These are phyloP conservation scores for Xylaria sp. DNA, from an alignment of 495 filamentous ascomycete species.

Conservation along the genomic window DNA sequence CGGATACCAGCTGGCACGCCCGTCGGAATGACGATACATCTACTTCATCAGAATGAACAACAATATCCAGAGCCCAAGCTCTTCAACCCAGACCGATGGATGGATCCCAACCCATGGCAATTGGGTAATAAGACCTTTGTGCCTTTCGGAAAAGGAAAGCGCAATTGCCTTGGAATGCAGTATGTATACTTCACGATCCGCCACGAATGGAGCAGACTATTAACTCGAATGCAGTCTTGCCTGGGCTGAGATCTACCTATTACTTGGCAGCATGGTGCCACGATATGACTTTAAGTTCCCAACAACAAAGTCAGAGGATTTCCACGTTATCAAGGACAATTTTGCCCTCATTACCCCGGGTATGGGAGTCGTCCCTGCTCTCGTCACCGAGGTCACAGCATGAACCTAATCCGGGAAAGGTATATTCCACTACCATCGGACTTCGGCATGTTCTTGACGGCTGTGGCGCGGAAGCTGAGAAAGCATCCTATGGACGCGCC, in stretches of 20 bases:
- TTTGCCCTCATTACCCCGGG: neutral
- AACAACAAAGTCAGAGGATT: constrained; percentile 26
- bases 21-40: constrained; percentile 42
- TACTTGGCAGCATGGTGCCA: constrained; percentile 26
- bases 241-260: constrained; percentile 30
- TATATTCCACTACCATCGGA: neutral
- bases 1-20: constrained; percentile 52
- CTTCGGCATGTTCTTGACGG: too few relatives aligned
- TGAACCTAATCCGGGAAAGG: too few relatives aligned
- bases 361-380: constrained; percentile 13
- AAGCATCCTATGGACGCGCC: too few relatives aligned
- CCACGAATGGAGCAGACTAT: constrained; percentile 16
- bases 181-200: constrained; percentile 17
- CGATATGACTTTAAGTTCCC: constrained; percentile 27
- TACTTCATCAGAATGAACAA: constrained; percentile 39
- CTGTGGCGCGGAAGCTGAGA: too few relatives aligned
- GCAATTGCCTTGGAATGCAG: constrained; percentile 31
- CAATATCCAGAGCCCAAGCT: constrained; percentile 41
- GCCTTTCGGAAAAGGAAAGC: constrained; percentile 31
- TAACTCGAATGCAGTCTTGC: constrained; percentile 21
- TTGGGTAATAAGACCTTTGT: constrained; percentile 28
- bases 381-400: constrained; percentile 10
- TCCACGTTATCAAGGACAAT: constrained; percentile 14
- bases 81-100: constrained; percentile 52
- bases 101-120: constrained; percentile 31